Conservation (phyloP, 1,139 yeast species). For the Yamadazyma friedrichii region DNA sequence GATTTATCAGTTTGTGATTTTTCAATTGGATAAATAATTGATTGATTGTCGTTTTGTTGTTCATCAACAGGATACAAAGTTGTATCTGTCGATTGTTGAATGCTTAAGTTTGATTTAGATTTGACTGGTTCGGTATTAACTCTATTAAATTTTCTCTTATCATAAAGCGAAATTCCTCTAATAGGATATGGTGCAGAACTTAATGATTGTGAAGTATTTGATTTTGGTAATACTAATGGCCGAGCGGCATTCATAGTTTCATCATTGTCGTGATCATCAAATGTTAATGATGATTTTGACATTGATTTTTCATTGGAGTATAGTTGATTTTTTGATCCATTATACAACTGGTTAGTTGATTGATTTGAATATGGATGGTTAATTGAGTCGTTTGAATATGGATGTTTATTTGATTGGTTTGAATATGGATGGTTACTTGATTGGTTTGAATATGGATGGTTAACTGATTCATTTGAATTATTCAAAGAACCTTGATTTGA, state of each 20-base stretch:
- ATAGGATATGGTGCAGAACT: constrained; percentile 25
- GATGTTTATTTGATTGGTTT: neutral
- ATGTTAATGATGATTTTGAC: constrained; percentile 1
- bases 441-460: neutral
- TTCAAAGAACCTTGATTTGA: no score
- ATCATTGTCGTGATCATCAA: neutral
- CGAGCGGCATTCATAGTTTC: no score
- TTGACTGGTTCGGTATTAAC: neutral
- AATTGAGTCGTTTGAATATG: neutral
- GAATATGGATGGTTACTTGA: neutral
- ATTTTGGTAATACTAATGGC: neutral
- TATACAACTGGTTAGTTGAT: neutral
- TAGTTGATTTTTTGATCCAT: no score
- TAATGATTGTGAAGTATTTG: constrained; percentile 3
- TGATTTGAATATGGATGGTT: neutral
- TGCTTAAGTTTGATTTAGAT: neutral
- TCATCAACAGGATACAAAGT: neutral
- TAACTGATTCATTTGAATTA: no score
- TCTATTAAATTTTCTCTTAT: constrained; percentile 4
- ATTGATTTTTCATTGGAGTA: neutral
- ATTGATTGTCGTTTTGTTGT: constrained; percentile 1
- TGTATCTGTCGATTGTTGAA: no score
- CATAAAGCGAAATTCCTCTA: constrained; percentile 25
- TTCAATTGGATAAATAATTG: neutral
- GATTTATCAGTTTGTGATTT: neutral